These are phyloP conservation scores for Calonectria crousiana DNA, from an alignment of 2,329 filamentous ascomycete species.

Conservation along the genomic window DNA sequence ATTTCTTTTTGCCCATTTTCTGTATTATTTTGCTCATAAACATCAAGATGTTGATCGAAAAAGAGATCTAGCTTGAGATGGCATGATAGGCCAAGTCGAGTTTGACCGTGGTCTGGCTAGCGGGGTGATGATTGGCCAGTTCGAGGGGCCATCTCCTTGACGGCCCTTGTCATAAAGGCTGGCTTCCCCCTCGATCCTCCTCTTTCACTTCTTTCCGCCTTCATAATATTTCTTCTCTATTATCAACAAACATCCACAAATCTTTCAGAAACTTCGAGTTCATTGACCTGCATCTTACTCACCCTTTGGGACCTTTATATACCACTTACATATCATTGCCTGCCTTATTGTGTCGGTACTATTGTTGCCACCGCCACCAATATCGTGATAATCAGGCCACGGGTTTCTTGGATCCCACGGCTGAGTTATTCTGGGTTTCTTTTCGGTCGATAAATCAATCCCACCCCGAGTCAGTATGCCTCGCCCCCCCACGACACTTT, in stretches of 20 bases:
- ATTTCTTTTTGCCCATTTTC: neutral
- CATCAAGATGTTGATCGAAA: neutral
- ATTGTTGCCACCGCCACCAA: slow-evolving; percentile 6
- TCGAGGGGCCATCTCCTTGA: slow-evolving; percentile 24
- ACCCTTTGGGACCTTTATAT: slow-evolving; percentile 17
- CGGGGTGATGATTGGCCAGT: slow-evolving; percentile 35
- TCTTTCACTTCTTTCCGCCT: slow-evolving; percentile 33
- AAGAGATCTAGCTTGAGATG: slow-evolving; percentile 10
- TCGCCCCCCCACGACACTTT: slow-evolving; percentile 7
- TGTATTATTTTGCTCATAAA: neutral
- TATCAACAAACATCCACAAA: slow-evolving; percentile 31
- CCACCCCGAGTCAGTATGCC: slow-evolving; percentile 20
- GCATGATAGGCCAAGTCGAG: slow-evolving; percentile 32
- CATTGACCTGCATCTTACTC: slow-evolving; percentile 32
- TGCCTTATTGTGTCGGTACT: neutral
- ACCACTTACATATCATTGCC: neutral
- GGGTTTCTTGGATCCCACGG: neutral
- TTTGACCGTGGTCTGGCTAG: slow-evolving; percentile 38
- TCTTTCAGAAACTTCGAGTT: slow-evolving; percentile 6
- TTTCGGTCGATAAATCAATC: neutral
- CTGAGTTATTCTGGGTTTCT: neutral
- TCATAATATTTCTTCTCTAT: slow-evolving; percentile 28
- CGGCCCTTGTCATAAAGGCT: slow-evolving; percentile 36
- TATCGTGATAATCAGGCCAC: neutral
- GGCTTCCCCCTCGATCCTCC: slow-evolving; percentile 30